phyloP scores from a whole-genome alignment of 805 yeast species.

The Saccharomycopsis capsularis region DNA sequence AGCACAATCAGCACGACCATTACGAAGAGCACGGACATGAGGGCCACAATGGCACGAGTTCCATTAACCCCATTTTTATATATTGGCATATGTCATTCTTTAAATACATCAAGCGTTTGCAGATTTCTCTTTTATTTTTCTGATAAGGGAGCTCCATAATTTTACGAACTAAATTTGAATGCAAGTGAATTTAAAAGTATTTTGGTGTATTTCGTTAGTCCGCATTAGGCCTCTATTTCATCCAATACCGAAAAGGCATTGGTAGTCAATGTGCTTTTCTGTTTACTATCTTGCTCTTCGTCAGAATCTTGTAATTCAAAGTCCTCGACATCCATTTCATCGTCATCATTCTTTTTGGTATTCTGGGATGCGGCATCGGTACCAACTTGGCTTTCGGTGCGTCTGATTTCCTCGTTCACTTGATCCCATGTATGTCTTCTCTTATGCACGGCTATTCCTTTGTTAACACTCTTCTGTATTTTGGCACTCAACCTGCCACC shows the following conservation, averaged over 20 bases:
- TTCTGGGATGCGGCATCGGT: not conserved
- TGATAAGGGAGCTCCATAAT: no score
- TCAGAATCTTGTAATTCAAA: constrained; percentile 11
- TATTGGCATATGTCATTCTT: no score
- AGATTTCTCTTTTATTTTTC: no score
- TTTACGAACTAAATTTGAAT: no score
- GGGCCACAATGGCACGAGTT: no score
- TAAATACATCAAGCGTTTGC: no score
- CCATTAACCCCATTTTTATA: no score
- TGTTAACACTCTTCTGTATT: constrained; percentile 18
- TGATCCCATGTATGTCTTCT: constrained; percentile 21
- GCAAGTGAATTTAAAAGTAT: not conserved
- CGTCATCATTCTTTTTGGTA: constrained; percentile 1
- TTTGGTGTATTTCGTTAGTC: not conserved
- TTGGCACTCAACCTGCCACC: constrained; percentile 18
- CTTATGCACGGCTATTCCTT: constrained; percentile 11
- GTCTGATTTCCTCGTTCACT: constrained; percentile 12
- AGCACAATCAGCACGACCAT: not conserved
- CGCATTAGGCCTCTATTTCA: constrained; percentile 18
- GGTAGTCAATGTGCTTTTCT: not conserved
- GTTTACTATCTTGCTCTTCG: constrained; percentile 4
- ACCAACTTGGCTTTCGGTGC: not conserved
- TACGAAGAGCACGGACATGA: not conserved
- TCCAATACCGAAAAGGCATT: constrained; percentile 15
- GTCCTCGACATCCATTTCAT: constrained; percentile 11